Base-by-base conservation (phyloP, 331 rosid species). In the Ulmus americana region DNA sequence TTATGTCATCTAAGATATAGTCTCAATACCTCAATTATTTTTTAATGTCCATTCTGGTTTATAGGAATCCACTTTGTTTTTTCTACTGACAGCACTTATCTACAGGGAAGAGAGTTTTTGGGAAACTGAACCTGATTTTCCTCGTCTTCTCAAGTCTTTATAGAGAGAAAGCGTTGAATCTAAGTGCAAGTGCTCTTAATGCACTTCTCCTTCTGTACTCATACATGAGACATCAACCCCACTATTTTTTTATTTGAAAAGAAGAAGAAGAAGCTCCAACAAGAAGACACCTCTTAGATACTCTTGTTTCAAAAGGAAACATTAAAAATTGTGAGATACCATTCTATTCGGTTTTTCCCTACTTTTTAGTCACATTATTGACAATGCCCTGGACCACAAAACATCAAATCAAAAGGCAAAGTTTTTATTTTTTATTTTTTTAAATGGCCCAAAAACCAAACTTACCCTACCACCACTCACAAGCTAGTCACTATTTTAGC, bases 231-330 rank as follows among this genome's bases (percentile, higher is more conserved):
- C 76, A 58, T 68, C 13, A 52, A 44, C 52, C 63, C 77, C 68
- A 39, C 73, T 63, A 43, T 28, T 22, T 39, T 11, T 16, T 60
- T 65, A 18, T 80, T 22, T 1, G n/a, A 64, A 64, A 50, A 18
- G 20, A 62, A 79, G 35, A 68, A 78, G n/a, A 76, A 61, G 56
- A 78, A 75, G 51, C 68, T 74, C 82, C 84, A 65, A 71, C 78
- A 80, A 45, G 86, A 76, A 71, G 78, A 83, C 83, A 83, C 60
- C 61, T 68, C 54, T 11, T 66, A 54, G 76, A 71, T 82, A 49
- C 69, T 61, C 49, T 60, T 70, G 59, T 47, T 18, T 65, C 61
- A 59, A 70, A 69, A 78, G 46, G 39, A 49, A 70, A 73, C 78
- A 70, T 77, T 47, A 64, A 66, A 74, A 76, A 77, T 64, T 62